phyloP scores from a whole-genome alignment of 2,329 filamentous ascomycete genomes.

The Lachnellula cervina region DNA sequence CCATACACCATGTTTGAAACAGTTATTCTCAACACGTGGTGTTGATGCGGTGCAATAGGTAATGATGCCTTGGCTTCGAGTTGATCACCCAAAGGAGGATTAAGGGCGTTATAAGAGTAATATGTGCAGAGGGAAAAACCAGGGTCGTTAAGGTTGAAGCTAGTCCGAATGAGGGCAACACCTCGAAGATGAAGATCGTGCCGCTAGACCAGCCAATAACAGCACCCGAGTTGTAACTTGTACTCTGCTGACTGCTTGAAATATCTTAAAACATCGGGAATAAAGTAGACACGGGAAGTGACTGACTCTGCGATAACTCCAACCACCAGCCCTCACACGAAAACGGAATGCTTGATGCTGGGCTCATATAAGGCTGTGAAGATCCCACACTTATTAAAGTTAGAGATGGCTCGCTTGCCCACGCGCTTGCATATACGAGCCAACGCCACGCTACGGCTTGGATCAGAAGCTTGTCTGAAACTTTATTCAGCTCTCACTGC shows the following conservation, averaged over 20 bases:
- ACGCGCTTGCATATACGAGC: not conserved
- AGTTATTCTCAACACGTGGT: not conserved
- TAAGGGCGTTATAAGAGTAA: not conserved
- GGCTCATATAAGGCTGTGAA: not conserved
- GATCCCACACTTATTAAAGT: not conserved
- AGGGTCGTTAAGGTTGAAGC: not conserved
- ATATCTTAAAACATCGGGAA: not conserved
- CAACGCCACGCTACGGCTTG: not conserved
- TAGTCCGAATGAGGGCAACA: not conserved
- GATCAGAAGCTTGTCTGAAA: not conserved
- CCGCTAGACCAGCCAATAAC: not conserved
- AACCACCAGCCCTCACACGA: not conserved
- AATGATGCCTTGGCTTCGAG: not conserved
- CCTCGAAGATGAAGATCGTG: not conserved
- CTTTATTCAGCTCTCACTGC: not conserved
- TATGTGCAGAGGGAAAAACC: not conserved
- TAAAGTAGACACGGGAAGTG: not conserved
- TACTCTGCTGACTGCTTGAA: not conserved
- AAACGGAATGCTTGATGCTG: not conserved
- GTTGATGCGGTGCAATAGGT: not conserved
- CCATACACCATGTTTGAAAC: slow-evolving; percentile 6
- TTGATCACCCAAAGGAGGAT: not conserved
- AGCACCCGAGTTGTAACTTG: not conserved
- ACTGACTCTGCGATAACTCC: not conserved
- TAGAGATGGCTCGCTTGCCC: not conserved